phyloP scores from a whole-genome alignment of 768 basidiomycete species.

The Naematelia encephala region DNA sequence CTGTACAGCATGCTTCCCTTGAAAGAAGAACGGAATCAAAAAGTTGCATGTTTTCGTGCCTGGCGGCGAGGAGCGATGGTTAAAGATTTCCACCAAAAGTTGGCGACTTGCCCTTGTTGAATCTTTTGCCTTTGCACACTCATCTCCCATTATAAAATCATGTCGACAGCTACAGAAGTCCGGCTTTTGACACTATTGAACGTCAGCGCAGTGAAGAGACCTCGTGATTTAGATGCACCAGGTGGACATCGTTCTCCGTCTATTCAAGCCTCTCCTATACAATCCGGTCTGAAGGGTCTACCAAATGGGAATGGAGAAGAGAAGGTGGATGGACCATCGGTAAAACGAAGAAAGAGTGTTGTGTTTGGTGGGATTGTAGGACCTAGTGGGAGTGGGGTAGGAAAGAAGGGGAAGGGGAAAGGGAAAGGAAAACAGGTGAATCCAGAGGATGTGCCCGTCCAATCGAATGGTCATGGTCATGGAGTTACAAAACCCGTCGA shows the following conservation, averaged over 20 bases:
- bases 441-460: conserved; percentile 6
- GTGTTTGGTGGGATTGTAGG: conserved; percentile 49
- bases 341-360: conserved; percentile 46
- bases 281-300: background rate
- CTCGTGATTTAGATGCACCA: conserved; percentile 41
- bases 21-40: background rate
- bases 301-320: conserved; percentile 57
- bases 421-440: conserved; percentile 8
- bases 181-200: conserved; percentile 83
- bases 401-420: conserved; percentile 35
- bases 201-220: conserved; percentile 70
- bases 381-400: conserved; percentile 46
- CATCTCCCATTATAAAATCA: too few relatives aligned
- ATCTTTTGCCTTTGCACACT: too few relatives aligned
- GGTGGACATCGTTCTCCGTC: conserved; percentile 39
- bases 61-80: background rate
- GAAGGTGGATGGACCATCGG: conserved; percentile 3
- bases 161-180: conserved; percentile 45
- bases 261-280: background rate
- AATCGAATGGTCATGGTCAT: conserved; percentile 10
- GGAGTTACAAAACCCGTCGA: conserved; percentile 1
- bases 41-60: background rate
- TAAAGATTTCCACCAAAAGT: too few relatives aligned
- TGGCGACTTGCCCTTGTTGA: too few relatives aligned
- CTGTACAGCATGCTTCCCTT: too few relatives aligned